Evolutionary conservation across 2,329 filamentous ascomycete genomes (phyloP).

Genomic region (Aspergillus pseudotamarii): DNA sequence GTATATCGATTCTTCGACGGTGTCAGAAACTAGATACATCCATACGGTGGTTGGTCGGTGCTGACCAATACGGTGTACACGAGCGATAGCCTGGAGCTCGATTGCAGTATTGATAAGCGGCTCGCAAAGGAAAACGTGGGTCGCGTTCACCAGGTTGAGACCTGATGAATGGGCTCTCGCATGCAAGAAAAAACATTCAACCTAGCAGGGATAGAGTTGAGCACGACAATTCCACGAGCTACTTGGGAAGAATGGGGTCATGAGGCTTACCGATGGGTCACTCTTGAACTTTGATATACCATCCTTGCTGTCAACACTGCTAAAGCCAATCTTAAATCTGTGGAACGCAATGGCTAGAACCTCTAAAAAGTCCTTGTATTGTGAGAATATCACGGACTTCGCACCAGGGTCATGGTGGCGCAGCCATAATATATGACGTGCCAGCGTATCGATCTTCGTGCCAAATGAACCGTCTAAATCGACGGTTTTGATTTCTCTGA

Average conservation of each 20-base stretch:
- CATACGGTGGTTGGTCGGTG: conserved; percentile 86
- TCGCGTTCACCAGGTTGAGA: conserved; percentile 88
- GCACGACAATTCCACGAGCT: background rate
- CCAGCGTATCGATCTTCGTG: conserved; percentile 84
- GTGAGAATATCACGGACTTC: conserved; percentile 93
- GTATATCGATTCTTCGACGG: conserved; percentile 91
- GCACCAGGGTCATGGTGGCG: conserved; percentile 80
- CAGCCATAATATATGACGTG: conserved; percentile 83
- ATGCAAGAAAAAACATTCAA: conserved; percentile 86
- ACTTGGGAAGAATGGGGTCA: background rate
- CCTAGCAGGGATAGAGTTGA: conserved; percentile 27
- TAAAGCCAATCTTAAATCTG: conserved; percentile 72
- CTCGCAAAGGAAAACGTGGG: conserved; percentile 92
- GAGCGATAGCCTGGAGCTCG: conserved; percentile 91
- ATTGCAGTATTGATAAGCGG: conserved; percentile 91
- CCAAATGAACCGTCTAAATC: conserved; percentile 76
- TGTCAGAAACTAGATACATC: conserved; percentile 89
- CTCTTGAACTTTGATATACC: conserved; percentile 77
- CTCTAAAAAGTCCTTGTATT: conserved; percentile 79
- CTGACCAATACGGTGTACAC: conserved; percentile 94
- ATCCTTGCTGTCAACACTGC: conserved; percentile 67
- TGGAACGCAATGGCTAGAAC: conserved; percentile 72
- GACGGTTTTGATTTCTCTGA: conserved; percentile 80
- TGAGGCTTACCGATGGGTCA: conserved; percentile 58
- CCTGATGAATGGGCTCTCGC: conserved; percentile 87